phyloP scores from a whole-genome alignment of 2,329 filamentous ascomycete species.

The Stagonosporopsis tanaceti region DNA sequence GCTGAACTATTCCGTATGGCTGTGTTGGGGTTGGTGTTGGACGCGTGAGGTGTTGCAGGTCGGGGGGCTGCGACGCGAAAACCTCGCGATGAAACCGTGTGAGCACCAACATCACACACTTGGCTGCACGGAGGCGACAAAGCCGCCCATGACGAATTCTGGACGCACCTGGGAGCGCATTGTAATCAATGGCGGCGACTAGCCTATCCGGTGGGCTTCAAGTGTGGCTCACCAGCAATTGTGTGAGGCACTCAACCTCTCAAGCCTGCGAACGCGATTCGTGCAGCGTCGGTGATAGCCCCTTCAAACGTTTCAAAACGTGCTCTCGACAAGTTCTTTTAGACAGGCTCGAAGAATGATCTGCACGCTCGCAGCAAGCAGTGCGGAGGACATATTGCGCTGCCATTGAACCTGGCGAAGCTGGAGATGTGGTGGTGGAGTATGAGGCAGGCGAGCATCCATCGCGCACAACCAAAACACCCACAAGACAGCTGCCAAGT shows the following conservation, averaged over 20 bases:
- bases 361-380: neutral
- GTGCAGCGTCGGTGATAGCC: conserved; percentile 12
- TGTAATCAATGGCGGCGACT: conserved; percentile 38
- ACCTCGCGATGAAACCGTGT: conserved; percentile 44
- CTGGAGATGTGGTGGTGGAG: neutral
- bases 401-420: neutral
- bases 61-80: conserved; percentile 49
- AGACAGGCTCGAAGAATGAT: neutral
- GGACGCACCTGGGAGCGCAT: conserved; percentile 33
- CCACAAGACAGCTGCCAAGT: conserved; percentile 30
- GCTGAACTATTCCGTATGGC: conserved; percentile 33
- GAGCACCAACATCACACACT: conserved; percentile 41
- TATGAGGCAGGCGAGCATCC: conserved; percentile 8
- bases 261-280: conserved; percentile 26
- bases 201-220: conserved; percentile 36
- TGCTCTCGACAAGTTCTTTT: conserved; percentile 7
- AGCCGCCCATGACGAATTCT: conserved; percentile 37
- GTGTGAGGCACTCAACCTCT: conserved; percentile 29
- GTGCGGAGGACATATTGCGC: neutral
- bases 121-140: conserved; percentile 39
- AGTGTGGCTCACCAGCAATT: conserved; percentile 31
- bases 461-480: conserved; percentile 32
- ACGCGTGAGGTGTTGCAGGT: conserved; percentile 48
- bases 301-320: conserved; percentile 29
- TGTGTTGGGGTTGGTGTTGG: conserved; percentile 40